Evolutionary conservation across 2,329 filamentous ascomycete species (phyloP).

Genomic region (Tolypocladium guangdongense): DNA sequence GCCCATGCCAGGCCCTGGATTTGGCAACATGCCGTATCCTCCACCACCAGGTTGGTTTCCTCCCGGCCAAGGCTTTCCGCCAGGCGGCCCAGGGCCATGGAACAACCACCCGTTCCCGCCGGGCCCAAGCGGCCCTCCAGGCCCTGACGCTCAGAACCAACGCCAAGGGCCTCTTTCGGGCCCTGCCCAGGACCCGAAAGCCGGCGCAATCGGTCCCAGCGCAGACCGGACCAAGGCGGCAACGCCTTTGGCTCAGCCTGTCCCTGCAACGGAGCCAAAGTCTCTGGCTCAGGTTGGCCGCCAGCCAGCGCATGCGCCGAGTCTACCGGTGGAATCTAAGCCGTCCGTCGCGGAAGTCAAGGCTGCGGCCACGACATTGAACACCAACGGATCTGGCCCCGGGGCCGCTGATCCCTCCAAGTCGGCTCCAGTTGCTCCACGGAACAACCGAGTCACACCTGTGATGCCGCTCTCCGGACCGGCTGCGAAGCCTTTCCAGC

Average conservation of each 20-base stretch:
- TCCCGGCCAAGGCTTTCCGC: conserved; percentile 64
- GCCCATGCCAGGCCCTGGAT: conserved; percentile 47
- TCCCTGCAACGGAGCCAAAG: conserved; percentile 44
- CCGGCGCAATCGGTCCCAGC: conserved; percentile 30
- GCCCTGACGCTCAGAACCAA: conserved; percentile 47
- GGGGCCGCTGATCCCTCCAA: conserved; percentile 25
- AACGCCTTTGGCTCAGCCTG: conserved; percentile 31
- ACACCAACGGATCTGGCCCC: conserved; percentile 24
- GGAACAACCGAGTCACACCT: conserved; percentile 46
- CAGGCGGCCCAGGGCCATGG: conserved; percentile 51
- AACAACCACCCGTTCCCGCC: conserved; percentile 51
- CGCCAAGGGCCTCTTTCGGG: conserved; percentile 38
- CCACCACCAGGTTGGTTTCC: conserved; percentile 71
- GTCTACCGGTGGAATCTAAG: conserved; percentile 59
- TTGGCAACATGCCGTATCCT: conserved; percentile 68
- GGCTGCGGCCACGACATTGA: conserved; percentile 30
- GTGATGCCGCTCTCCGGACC: conserved; percentile 52
- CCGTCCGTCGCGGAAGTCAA: conserved; percentile 39
- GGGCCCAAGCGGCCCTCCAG: conserved; percentile 44
- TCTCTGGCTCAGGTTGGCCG: conserved; percentile 33
- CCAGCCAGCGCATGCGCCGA: conserved; percentile 40
- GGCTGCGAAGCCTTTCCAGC: conserved; percentile 25
- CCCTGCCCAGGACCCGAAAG: conserved; percentile 29
- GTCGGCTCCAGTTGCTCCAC: conserved; percentile 36
- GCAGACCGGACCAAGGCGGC: conserved; percentile 36